Evolutionary conservation across 1,139 yeast species (phyloP), one percentile per base, ranked within the genome.

Genomic region (Taiozyma sp.): DNA sequence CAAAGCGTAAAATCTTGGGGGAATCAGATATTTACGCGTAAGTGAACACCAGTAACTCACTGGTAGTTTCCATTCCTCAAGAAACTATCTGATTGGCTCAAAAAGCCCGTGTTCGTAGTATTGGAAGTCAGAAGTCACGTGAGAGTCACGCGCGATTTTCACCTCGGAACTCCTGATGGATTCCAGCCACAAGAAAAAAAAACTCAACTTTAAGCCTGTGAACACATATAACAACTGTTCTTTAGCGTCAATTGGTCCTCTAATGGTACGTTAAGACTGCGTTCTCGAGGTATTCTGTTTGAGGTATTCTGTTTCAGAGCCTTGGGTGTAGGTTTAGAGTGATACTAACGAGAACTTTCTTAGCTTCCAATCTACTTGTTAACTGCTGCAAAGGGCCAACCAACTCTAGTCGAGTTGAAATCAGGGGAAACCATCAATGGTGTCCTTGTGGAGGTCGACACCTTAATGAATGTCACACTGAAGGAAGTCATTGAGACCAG

Each of bases 401-500:
- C 90, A 42, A 79, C 93, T 64, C 79, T 87, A 64, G 90, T 95
- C 51, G 99, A 93, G 69, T 80, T 95, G 66, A 95, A 95, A 68
- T 85, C 86, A 51, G 97, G 98, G 35, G 97, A 89, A 64, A 84
- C 95, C 14, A 75, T 90, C 53, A 88, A 86, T 63, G 99, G 99
- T 42, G 81, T 80, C 54, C 75, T 95, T 56, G 80, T 83, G 53
- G 87, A 88, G 63, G 90, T 96, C 62, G 99, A 95, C 67, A 84
- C 89, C 42, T 89, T 96, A 91, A 95, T 95, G 99, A 93, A 93
- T 67, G 75, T 95, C 60, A 88, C 96, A 1, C 75, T 95, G 51
- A 76, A 76, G 44, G 84, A 90, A 58, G 98, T 87, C 24, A 80
- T 84, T 48, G 91, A 86, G 65, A 81, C 88, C 16, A 81, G 83